These are phyloP conservation scores for Lodderomyces elongisporus DNA, from an alignment of 1,139 yeast genomes.

Conservation along the genomic window DNA sequence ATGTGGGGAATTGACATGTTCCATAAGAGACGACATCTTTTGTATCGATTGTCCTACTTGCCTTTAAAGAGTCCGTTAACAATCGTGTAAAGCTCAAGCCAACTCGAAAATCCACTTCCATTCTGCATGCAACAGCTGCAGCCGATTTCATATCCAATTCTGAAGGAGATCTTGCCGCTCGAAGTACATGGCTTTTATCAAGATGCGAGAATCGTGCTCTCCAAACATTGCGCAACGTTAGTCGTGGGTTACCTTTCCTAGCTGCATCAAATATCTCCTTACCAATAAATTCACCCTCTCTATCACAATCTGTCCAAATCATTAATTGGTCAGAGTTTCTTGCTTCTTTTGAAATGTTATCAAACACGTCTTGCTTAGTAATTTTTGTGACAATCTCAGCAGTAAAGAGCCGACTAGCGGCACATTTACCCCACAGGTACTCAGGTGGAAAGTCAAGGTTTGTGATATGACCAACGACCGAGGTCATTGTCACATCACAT, in stretches of 20 bases:
- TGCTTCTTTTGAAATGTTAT: constrained; percentile 70
- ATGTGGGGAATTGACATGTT: constrained; percentile 93
- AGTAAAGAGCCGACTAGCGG: constrained; percentile 59
- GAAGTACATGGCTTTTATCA: constrained; percentile 65
- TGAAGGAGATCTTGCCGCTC: constrained; percentile 70
- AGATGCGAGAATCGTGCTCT: constrained; percentile 87
- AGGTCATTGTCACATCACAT: constrained; percentile 85
- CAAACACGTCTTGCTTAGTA: constrained; percentile 46
- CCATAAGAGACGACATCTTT: constrained; percentile 64
- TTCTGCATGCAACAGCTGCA: constrained; percentile 79
- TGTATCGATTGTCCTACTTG: constrained; percentile 19
- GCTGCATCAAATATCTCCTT: constrained; percentile 77
- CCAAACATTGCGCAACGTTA: constrained; percentile 47
- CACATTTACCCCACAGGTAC: constrained; percentile 65
- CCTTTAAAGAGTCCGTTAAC: constrained; percentile 48
- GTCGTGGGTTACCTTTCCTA: constrained; percentile 41
- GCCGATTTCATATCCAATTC: constrained; percentile 65
- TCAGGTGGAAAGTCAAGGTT: constrained; percentile 59
- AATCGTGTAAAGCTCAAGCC: constrained; percentile 89
- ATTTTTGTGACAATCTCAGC: constrained; percentile 55
- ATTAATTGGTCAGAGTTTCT: constrained; percentile 56
- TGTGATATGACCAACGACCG: constrained; percentile 83
- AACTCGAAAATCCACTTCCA: constrained; percentile 82
- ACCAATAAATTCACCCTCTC: constrained; percentile 97
- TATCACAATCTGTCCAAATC: constrained; percentile 99